Evolutionary conservation across 2,329 filamentous ascomycete species (phyloP), one percentile per base, ranked within the genome.

Genomic region (Proliferodiscus dingleyae): DNA sequence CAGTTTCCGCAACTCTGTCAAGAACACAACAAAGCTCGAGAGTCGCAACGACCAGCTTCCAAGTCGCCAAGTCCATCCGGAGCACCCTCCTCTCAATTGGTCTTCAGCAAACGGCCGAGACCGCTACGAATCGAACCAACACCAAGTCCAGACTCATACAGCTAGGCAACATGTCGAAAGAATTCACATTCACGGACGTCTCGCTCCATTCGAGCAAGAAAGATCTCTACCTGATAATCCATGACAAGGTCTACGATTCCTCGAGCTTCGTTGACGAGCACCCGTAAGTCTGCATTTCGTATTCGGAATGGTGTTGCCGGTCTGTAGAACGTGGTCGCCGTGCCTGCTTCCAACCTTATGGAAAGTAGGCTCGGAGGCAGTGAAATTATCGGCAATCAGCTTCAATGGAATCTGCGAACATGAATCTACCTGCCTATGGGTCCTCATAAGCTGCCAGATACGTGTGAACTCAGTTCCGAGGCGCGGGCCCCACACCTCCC

Each of bases 221-320:
- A 78, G 89, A 97, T 68, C 74, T 95, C 55, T 95, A 78, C 74
- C 68, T 96, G 63, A 85, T 96, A 54, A 81, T 98, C 62, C 88
- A 97, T 74, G 90, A 95, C 71, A 95, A 95, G 77, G 83, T 98
- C 73, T 98, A 97, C 80, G 81, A 97, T 69, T 71, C 76, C 66
- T 79, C 82, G 63, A 85, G 83, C 70, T 98, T 98, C 71, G 76
- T 97, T 59, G 91, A 97, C 67, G 93, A 98, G 82, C 93, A 98
- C 70, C 93, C 93, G 80, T 84, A 74, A 72, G 80, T 78, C 41
- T 30, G 36, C n/a, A 22, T 48, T 41, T 47, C 32, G 45, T 18
- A 46, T 41, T n/a, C n/a, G n/a, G n/a, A n/a, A n/a, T n/a, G n/a
- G n/a, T n/a, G n/a, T n/a, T n/a, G n/a, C n/a, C n/a, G n/a, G n/a